Base-by-base conservation (phyloP, 768 basidiomycete species). In the Macrolepiota dolichaula region DNA sequence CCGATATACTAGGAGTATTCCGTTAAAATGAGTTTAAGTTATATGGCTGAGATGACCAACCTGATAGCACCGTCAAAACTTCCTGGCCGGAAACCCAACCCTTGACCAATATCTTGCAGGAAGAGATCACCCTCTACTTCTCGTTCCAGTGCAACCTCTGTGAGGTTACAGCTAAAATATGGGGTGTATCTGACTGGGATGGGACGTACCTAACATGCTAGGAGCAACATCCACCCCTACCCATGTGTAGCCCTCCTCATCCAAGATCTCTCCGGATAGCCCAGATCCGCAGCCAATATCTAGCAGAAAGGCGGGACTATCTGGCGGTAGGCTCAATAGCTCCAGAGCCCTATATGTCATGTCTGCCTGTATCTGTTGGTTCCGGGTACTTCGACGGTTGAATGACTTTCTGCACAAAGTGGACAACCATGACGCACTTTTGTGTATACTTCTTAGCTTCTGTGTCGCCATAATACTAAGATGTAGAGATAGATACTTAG, bases 271-370 rank as follows among this genome's bases (percentile, higher is more conserved):
- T 1, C 97, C 97, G 24, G 92, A 95, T 19, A 99, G 75, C 2
- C 97, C 97, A n/a, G 91, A 94, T 17, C 97, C 97, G 69, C 96
- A 98, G 1, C 97, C 97, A 59, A 99, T 94, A 71, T 99, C 97
- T 36, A 98, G 83, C 15, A 99, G 76, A 69, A 91, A 92, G 0
- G 91, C 89, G 0, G 95, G 85, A 61, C 94, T 80, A 50, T 87
- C 89, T 51, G 82, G 81, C 10, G 94, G 89, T 38, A 98, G 75
- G 66, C 87, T 91, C 46, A 98, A 80, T 11, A 99, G 81, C 72
- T 98, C 97, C 36, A 99, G 77, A 1, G 96, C 96, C 66, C 97
- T 85, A 67, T 95, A 92, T 15, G 97, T 97, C 97, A 99, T 98
- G 64, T 96, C 89, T 10, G 94, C 90, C 71, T 99, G 97, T 63